Percentiles rank a stretch among this genome's conserved stretches.
Evolutionary conservation across 139 green algal genomes (phyloP).

Genomic region (Volvox africanus): DNA sequence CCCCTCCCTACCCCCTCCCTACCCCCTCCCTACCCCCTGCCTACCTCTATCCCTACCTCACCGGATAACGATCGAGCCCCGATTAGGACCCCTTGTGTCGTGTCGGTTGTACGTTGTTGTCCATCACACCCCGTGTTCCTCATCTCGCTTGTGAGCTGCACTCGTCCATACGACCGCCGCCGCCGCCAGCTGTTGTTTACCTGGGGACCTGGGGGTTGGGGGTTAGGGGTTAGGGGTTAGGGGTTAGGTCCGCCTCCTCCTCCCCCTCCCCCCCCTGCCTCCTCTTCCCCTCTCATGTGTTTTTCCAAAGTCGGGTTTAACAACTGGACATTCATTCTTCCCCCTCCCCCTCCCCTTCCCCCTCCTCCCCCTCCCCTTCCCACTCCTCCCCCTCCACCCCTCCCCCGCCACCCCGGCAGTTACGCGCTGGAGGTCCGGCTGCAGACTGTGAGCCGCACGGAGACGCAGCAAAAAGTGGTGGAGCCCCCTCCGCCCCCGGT

Average conservation of each 20-base stretch:
- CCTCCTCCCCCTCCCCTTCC: neutral
- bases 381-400: neutral
- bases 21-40: neutral
- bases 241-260: too few species aligned
- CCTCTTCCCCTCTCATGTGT: too few species aligned
- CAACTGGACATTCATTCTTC: neutral
- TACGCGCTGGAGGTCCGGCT: constrained; percentile 16
- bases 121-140: too few species aligned
- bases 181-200: too few species aligned
- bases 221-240: too few species aligned
- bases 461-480: constrained; percentile 24
- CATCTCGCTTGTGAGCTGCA: too few species aligned
- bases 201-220: neutral
- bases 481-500: constrained; percentile 24
- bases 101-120: too few species aligned
- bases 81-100: too few species aligned
- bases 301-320: neutral
- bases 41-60: neutral
- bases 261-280: too few species aligned
- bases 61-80: too few species aligned
- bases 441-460: neutral
- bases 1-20: neutral
- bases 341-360: neutral
- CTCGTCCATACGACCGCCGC: too few species aligned
- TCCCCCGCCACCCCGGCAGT: neutral